Percentiles rank a stretch among this genome's conserved stretches.
phyloP scores from a whole-genome alignment of 148 eudicot genomes.

The Chenopodium berlandieri region DNA sequence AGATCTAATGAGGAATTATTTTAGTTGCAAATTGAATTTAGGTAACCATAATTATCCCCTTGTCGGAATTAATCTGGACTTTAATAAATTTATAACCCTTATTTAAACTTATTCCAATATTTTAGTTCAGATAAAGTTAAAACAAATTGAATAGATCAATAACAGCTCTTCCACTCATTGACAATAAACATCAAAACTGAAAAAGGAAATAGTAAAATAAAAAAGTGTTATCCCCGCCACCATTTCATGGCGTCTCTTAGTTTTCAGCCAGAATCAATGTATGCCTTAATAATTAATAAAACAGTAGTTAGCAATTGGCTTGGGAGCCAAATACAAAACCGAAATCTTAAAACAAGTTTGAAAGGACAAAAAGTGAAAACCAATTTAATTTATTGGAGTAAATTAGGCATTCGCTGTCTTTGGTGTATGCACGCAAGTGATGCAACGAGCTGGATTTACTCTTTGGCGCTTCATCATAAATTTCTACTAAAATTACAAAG shows the following conservation, averaged over 20 bases:
- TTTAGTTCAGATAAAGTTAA: too few relatives aligned
- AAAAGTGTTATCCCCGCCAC: slow-evolving; percentile 17
- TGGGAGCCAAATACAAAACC: too few relatives aligned
- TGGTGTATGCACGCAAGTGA: background rate
- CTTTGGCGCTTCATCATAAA: background rate
- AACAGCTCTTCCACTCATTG: too few relatives aligned
- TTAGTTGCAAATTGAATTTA: too few relatives aligned
- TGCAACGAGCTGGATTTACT: background rate
- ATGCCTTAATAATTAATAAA: slow-evolving; percentile 5
- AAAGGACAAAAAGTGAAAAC: slow-evolving; percentile 17
- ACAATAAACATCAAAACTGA: too few relatives aligned
- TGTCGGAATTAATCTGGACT: too few relatives aligned
- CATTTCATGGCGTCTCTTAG: slow-evolving; percentile 22
- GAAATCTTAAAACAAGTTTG: background rate
- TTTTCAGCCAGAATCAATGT: background rate
- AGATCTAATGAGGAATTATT: too few relatives aligned
- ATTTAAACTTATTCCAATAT: too few relatives aligned
- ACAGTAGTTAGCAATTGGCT: background rate
- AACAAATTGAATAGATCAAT: too few relatives aligned
- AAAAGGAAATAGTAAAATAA: background rate
- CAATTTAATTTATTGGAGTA: slow-evolving; percentile 16
- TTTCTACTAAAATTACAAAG: too few relatives aligned
- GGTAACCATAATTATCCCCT: too few relatives aligned
- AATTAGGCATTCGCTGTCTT: slow-evolving; percentile 17
- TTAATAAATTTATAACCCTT: too few relatives aligned